Evolutionary conservation across 495 filamentous ascomycete genomes (phyloP), one percentile per base, ranked within the genome.

Genomic region (Terfezia claveryi): DNA sequence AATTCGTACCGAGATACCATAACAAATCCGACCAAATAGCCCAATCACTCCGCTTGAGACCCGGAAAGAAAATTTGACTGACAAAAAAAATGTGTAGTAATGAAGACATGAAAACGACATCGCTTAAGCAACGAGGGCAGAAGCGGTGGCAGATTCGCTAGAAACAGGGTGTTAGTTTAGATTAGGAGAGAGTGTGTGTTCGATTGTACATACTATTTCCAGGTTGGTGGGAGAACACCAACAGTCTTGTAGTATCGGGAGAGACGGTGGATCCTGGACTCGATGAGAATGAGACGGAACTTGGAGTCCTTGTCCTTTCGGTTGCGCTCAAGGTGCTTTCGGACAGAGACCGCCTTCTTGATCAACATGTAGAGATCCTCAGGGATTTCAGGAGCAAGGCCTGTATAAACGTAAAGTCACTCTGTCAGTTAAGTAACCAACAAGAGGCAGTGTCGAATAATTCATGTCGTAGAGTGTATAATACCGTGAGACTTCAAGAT

Each of bases 301-400:
- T 98, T 98, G 78, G 80, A 81, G 78, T 96, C 91, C 75, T 86
- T 92, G 81, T 96, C 91, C 79, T 99, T 99, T 72, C 91, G 87
- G 80, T 99, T 99, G 73, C 86, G 83, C 79, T 96, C 88, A 62
- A 99, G 85, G 75, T 96, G 92, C 85, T 99, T 99, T 74, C 92
- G 91, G 75, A 99, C 91, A 68, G 89, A 82, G 68, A 95, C 89
- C 65, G 89, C 89, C 85, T 98, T 98, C 82, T 94, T 95, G 81
- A 98, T 96, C 70, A 98, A 80, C 83, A 88, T 85, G 78, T 86
- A 86, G 56, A 98, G 80, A 72, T 96, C 92, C 78, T 96, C 91
- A 62, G 91, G 91, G 63, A 96, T 81, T 69, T 94, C 86, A 64
- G 92, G 92, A 60, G 89, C 88, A 69, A 98, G 85, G 75, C 92